A percentile compares a stretch with the other conserved stretches of the same genome.
These are phyloP conservation scores for Byssoonygena ceratinophila DNA, from an alignment of 2,329 filamentous ascomycete species.

Conservation along the genomic window DNA sequence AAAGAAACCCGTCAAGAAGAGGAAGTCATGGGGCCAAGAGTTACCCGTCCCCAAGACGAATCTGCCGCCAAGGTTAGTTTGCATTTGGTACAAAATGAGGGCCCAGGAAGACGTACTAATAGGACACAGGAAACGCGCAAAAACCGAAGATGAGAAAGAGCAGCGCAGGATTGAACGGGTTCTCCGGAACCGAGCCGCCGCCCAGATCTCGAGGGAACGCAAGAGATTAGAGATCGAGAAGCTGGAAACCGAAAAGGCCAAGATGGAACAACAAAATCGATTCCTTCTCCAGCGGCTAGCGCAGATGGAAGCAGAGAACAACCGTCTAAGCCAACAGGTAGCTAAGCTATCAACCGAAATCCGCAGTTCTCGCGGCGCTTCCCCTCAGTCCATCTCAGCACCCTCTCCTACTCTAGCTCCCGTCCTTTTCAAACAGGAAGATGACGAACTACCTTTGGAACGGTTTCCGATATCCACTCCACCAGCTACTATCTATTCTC, in stretches of 20 bases:
- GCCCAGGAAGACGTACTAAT: neutral
- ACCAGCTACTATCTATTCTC: constrained; percentile 31
- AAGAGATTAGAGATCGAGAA: constrained; percentile 84
- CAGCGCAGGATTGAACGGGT: constrained; percentile 95
- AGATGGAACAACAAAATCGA: constrained; percentile 60
- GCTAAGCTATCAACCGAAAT: constrained; percentile 41
- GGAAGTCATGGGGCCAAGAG: constrained; percentile 98
- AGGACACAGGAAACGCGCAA: constrained; percentile 73
- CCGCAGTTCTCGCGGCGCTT: constrained; percentile 31
- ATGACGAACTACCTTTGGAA: constrained; percentile 33
- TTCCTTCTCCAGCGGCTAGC: constrained; percentile 55
- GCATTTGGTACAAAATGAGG: neutral
- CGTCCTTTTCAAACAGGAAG: constrained; percentile 37
- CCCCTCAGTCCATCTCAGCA: constrained; percentile 29
- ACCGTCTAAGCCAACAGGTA: constrained; percentile 41
- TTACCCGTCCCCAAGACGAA: constrained; percentile 94
- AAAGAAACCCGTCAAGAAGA: constrained; percentile 77
- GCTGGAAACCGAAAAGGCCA: constrained; percentile 55
- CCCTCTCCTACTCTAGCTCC: constrained; percentile 33
- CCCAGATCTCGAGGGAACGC: constrained; percentile 89
- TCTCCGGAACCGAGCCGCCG: constrained; percentile 87
- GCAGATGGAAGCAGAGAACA: constrained; percentile 48
- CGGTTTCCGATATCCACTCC: constrained; percentile 32
- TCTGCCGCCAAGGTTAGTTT: constrained; percentile 68
- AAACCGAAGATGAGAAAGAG: constrained; percentile 98